Evolutionary conservation across 441 rosid species (phyloP).

Genomic region (Pelargonium cotyledonis): DNA sequence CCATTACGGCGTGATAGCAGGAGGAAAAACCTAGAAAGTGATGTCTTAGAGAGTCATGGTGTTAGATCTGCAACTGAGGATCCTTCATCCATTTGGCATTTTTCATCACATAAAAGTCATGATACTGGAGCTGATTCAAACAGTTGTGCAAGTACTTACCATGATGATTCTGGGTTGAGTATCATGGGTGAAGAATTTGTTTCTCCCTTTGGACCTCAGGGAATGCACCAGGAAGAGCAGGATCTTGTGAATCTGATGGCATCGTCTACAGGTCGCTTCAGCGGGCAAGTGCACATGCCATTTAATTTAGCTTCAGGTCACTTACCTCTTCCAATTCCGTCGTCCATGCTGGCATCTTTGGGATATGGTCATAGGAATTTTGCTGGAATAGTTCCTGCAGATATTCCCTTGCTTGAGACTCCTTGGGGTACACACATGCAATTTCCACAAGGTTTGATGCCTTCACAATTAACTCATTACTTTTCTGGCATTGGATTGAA

Average conservation of each 20-base stretch:
- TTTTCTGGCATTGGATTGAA: conserved; percentile 50
- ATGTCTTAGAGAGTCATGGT: conserved; percentile 32
- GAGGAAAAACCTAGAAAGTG: conserved; percentile 50
- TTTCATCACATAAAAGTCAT: conserved; percentile 37
- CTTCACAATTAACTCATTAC: conserved; percentile 53
- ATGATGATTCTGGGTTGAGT: conserved; percentile 41
- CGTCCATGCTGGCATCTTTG: conserved; percentile 57
- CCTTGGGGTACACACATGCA: conserved; percentile 61
- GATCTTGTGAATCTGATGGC: conserved; percentile 69
- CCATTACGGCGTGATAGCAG: conserved; percentile 40
- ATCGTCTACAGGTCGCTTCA: conserved; percentile 50
- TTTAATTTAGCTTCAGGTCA: conserved; percentile 58
- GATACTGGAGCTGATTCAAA: conserved; percentile 44
- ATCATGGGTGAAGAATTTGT: conserved; percentile 45
- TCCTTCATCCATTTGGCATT: conserved; percentile 41
- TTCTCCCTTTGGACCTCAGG: conserved; percentile 41
- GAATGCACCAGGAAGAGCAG: conserved; percentile 78
- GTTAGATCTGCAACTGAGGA: conserved; percentile 39
- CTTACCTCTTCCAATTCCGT: conserved; percentile 48
- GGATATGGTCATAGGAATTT: conserved; percentile 60
- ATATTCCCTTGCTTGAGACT: conserved; percentile 51
- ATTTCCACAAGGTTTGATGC: conserved; percentile 54
- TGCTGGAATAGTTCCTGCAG: conserved; percentile 52
- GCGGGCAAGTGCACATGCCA: conserved; percentile 68
- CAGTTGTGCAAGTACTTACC: conserved; percentile 39